Conservation (phyloP, 2,329 filamentous ascomycete genomes). For the Alternaria sp. region DNA sequence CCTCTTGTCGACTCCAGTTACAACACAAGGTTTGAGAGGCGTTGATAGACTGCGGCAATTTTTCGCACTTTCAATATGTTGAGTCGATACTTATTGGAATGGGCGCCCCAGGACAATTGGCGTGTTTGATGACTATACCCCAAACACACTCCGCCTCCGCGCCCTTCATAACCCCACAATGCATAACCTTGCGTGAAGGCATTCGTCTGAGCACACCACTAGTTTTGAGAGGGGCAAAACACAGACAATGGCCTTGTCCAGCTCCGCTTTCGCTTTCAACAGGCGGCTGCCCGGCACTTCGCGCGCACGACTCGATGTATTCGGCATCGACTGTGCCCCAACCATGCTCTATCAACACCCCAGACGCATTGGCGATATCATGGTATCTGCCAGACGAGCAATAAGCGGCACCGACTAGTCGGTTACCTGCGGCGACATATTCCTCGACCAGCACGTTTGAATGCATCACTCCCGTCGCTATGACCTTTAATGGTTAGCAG, state of each 20-base stretch:
- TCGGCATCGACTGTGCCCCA: not conserved
- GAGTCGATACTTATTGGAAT: not conserved
- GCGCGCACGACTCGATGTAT: not conserved
- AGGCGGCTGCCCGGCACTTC: not conserved
- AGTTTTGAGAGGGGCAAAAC: not conserved
- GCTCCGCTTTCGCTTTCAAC: constrained; percentile 4
- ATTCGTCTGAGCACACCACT: not conserved
- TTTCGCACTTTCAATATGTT: not conserved
- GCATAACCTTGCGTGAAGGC: not conserved
- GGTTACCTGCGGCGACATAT: not conserved
- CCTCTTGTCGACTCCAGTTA: not conserved
- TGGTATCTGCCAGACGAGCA: not conserved
- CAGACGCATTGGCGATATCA: constrained; percentile 2
- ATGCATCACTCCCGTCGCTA: constrained; percentile 5
- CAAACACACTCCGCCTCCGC: not conserved
- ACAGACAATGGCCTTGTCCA: not conserved
- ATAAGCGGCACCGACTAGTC: not conserved
- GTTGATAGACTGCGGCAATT: not conserved
- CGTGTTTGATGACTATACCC: not conserved
- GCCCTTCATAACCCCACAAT: not conserved
- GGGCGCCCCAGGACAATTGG: not conserved
- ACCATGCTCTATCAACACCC: not conserved
- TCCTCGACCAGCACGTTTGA: not conserved
- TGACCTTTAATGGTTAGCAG: not conserved
- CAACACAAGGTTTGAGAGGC: not conserved